phyloP scores from a whole-genome alignment of 345 rosid species.

The Brassica carinata region DNA sequence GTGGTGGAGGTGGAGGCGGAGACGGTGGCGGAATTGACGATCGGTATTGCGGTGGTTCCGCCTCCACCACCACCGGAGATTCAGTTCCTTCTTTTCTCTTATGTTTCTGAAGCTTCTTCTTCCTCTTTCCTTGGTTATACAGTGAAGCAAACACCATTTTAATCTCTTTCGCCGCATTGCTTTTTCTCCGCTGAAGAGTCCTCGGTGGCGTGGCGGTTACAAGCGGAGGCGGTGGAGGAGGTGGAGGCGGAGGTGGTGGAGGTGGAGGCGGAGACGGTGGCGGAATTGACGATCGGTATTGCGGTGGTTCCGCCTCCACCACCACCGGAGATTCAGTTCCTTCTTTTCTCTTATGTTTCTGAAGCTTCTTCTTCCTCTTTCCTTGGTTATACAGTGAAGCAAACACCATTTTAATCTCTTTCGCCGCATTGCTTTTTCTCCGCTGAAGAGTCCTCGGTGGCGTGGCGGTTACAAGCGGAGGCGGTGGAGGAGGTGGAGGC shows the following conservation, averaged over 20 bases:
- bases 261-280: slow-evolving; percentile 63
- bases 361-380: slow-evolving; percentile 63
- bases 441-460: slow-evolving; percentile 52
- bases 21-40: slow-evolving; percentile 45
- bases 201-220: slow-evolving; percentile 43
- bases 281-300: slow-evolving; percentile 34
- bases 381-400: slow-evolving; percentile 60
- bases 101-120: slow-evolving; percentile 56
- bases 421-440: slow-evolving; percentile 65
- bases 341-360: slow-evolving; percentile 43
- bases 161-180: slow-evolving; percentile 72
- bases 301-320: background rate
- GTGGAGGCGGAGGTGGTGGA: slow-evolving; percentile 65
- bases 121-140: slow-evolving; percentile 58
- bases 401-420: slow-evolving; percentile 72
- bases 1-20: slow-evolving; percentile 72
- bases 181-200: slow-evolving; percentile 59
- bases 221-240: slow-evolving; percentile 45
- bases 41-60: slow-evolving; percentile 27
- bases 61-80: slow-evolving; percentile 4
- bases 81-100: slow-evolving; percentile 37
- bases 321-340: slow-evolving; percentile 25
- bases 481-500: slow-evolving; percentile 44
- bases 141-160: slow-evolving; percentile 67
- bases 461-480: slow-evolving; percentile 43